These are phyloP conservation scores for Elongisporangium anandrum DNA, from an alignment of 352 stramenopile species.

Conservation along the genomic window DNA sequence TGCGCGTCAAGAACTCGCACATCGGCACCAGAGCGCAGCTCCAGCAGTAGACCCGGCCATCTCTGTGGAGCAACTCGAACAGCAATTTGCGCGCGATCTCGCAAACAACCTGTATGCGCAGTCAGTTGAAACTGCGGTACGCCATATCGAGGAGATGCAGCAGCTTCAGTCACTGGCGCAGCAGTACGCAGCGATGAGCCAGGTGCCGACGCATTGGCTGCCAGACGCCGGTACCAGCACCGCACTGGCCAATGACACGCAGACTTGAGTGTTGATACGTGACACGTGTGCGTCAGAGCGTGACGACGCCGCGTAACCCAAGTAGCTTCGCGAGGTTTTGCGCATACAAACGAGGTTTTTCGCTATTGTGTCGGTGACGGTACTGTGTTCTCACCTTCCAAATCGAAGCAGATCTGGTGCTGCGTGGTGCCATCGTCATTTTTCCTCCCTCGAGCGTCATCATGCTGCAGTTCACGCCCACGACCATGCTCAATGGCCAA, in stretches of 20 bases:
- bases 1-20: slow-evolving; percentile 11
- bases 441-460: neutral
- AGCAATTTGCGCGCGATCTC: slow-evolving; percentile 8
- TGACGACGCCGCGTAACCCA: neutral
- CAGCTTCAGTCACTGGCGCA: slow-evolving; percentile 25
- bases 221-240: neutral
- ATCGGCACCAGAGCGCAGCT: slow-evolving; percentile 8
- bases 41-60: slow-evolving; percentile 1
- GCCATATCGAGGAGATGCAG: slow-evolving; percentile 15
- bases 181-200: slow-evolving; percentile 24
- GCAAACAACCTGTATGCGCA: slow-evolving; percentile 12
- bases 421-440: neutral
- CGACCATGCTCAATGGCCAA: neutral
- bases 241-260: neutral
- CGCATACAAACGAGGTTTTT: neutral
- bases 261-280: neutral
- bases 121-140: slow-evolving; percentile 17
- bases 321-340: neutral
- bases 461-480: slow-evolving; percentile 6
- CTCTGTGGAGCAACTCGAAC: neutral
- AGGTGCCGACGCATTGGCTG: slow-evolving; percentile 12
- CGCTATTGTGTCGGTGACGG: neutral
- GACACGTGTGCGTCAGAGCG: neutral
- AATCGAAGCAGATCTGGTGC: neutral
- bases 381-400: neutral